Evolutionary conservation across 306 rosid genomes (phyloP).

Genomic region (Luffa acutangula): DNA sequence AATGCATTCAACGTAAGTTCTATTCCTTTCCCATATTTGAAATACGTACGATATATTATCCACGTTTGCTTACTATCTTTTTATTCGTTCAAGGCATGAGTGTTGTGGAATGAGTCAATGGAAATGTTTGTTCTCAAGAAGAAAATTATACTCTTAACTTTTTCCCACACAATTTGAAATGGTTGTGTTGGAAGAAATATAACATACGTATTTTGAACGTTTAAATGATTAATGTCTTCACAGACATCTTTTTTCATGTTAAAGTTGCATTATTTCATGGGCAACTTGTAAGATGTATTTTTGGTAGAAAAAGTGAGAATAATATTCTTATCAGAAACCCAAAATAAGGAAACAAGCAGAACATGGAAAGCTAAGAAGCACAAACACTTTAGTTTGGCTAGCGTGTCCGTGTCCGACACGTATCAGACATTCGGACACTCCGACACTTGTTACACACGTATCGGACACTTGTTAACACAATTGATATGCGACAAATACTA

Average conservation of each 20-base stretch:
- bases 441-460: too few species aligned
- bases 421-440: too few species aligned
- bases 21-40: slow-evolving; percentile 15
- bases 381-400: too few species aligned
- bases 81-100: neutral
- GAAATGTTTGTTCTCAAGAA: neutral
- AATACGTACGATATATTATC: neutral
- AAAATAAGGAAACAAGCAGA: neutral
- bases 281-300: neutral
- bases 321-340: neutral
- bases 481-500: too few species aligned
- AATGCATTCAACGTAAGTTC: slow-evolving; percentile 67
- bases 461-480: too few species aligned
- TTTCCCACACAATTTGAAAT: neutral
- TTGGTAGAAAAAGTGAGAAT: neutral
- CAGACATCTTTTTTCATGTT: neutral
- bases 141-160: neutral
- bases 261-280: neutral
- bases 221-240: neutral
- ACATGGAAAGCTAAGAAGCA: too few species aligned
- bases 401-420: too few species aligned
- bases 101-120: neutral
- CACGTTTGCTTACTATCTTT: neutral
- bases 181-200: neutral
- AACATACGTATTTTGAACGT: neutral